Evolutionary conservation across 2,329 filamentous ascomycete genomes (phyloP), one percentile per base, ranked within the genome.

Genomic region (Aspergillus sergii): DNA sequence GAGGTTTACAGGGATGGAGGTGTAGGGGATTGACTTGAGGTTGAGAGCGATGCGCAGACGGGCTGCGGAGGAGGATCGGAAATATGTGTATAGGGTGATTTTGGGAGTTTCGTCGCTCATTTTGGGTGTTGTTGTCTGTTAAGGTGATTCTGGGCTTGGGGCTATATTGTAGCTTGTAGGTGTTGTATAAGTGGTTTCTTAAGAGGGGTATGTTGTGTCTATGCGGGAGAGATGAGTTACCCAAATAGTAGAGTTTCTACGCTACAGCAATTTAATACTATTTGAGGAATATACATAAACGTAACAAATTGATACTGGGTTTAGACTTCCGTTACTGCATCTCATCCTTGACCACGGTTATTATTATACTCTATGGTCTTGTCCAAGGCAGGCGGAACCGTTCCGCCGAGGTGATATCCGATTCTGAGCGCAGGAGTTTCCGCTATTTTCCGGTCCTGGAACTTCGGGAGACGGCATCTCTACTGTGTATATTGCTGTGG

Each of bases 11-110:
- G 80, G 78, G 36, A 81, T 74, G 23, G 79, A 74, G 8, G 80
- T 79, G 67, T 84, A 84, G 2, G 78, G 67, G 58, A 89, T 80
- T 26, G 71, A 71, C 68, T 89, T 89, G 57, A 86, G 77, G 60
- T 85, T 77, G 1, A 88, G 78, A 12, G 86, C 85, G 63, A 89
- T 89, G 53, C 86, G 86, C 6, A 90, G 77, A 14, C 88, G 84
- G 0, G 84, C 86, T 1, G 86, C 85, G 76, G 86, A 89, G 19
- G 86, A 88, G 55, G 87, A 89, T 65, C 85, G 82, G 75, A 85
- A 88, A 77, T 88, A 89, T 64, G 82, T 84, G 78, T 89, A 83
- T 11, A 89, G 82, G 2, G 72, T 76, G 54, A 75, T 61, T 64
- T 63, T 65, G 43, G 59, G 58, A 23, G 36, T 48, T 55, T 36